Conservation (phyloP, 1,139 yeast species). For the Scheffersomyces parashehatae region DNA sequence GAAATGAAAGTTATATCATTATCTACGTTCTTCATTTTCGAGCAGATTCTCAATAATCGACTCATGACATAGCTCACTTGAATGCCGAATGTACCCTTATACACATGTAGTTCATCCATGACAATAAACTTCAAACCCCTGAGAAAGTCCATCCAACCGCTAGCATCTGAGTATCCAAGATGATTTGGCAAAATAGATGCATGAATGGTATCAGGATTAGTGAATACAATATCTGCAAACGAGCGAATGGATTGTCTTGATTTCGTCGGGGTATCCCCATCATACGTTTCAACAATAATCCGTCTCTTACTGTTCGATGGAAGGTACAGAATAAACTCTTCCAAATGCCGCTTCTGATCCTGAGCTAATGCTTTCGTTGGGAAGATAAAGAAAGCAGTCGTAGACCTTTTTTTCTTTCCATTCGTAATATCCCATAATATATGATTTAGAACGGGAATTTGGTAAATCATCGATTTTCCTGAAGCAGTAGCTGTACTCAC, state of each 20-base stretch:
- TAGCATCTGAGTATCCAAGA: slow-evolving; percentile 23
- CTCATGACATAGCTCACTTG: slow-evolving; percentile 87
- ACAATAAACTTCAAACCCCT: slow-evolving; percentile 68
- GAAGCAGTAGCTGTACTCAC: slow-evolving; percentile 93
- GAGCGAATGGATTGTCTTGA: slow-evolving; percentile 55
- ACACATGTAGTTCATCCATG: slow-evolving; percentile 87
- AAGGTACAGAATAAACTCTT: slow-evolving; percentile 53
- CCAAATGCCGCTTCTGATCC: slow-evolving; percentile 83
- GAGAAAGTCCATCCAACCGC: slow-evolving; percentile 70
- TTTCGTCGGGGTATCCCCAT: slow-evolving; percentile 80
- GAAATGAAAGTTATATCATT: slow-evolving; percentile 62
- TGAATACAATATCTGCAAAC: slow-evolving; percentile 76
- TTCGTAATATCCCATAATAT: slow-evolving; percentile 42
- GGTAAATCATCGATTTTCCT: slow-evolving; percentile 91
- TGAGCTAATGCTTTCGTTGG: slow-evolving; percentile 98
- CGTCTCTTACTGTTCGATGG: slow-evolving; percentile 32
- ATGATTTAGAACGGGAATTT: slow-evolving; percentile 73
- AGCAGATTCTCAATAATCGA: slow-evolving; percentile 64
- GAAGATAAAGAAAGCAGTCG: slow-evolving; percentile 81
- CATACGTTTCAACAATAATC: slow-evolving; percentile 73
- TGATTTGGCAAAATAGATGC: slow-evolving; percentile 78
- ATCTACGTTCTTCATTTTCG: slow-evolving; percentile 13
- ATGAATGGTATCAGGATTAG: slow-evolving; percentile 95
- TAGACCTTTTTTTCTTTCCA: slow-evolving; percentile 19
- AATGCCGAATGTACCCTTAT: slow-evolving; percentile 88